Conservation (phyloP, 257 asterid genomes). For the Nicotiana undulata region DNA sequence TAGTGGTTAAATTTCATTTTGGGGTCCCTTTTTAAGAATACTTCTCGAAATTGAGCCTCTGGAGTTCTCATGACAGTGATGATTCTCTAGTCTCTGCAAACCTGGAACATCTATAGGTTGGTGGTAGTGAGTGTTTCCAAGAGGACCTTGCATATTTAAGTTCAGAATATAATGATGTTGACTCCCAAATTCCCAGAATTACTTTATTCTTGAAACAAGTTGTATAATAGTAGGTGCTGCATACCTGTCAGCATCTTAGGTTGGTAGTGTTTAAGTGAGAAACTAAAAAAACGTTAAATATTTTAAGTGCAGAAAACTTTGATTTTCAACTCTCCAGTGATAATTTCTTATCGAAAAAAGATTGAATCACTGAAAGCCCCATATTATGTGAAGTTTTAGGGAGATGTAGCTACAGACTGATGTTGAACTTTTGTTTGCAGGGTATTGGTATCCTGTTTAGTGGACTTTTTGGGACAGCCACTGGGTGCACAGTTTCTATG, state of each 20-base stretch:
- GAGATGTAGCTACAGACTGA: neutral
- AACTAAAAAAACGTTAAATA: neutral
- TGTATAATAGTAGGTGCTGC: too few relatives aligned
- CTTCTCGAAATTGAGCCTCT: neutral
- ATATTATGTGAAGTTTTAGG: neutral
- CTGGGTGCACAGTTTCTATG: slow-evolving; percentile 94
- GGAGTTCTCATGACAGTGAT: neutral
- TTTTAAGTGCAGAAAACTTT: neutral
- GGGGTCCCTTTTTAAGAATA: neutral
- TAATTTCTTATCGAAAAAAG: neutral
- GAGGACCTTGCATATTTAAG: neutral
- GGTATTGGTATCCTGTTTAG: slow-evolving; percentile 84
- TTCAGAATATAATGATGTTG: neutral
- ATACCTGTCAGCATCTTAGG: neutral
- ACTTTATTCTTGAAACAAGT: too few relatives aligned
- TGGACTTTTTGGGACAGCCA: slow-evolving; percentile 81
- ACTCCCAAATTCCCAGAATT: neutral
- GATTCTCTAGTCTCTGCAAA: neutral
- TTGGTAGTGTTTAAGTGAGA: neutral
- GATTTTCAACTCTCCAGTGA: neutral
- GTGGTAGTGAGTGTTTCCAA: neutral
- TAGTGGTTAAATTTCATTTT: neutral
- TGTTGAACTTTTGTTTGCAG: slow-evolving; percentile 19
- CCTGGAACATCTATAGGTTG: neutral
- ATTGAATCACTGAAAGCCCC: neutral